Evolutionary conservation across 805 yeast genomes (phyloP), one percentile per base, ranked within the genome.

Genomic region (Wickerhamiella spandovensis): DNA sequence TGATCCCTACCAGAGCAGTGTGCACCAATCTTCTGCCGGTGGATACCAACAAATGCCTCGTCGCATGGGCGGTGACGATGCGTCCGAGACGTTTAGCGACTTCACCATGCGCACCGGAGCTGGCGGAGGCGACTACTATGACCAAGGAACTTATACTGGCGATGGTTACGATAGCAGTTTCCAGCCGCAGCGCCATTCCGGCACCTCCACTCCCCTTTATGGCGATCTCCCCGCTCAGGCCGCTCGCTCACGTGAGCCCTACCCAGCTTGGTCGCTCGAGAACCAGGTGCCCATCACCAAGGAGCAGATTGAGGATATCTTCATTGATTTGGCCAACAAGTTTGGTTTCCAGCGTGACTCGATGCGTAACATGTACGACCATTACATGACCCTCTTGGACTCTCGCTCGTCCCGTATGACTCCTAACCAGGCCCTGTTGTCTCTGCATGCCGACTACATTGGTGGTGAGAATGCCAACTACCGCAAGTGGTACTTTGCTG

Each of bases 251-350:
- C 79, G 88, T 44, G 92, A 92, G 67, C 99, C 98, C 32, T 92
- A 90, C 67, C 98, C 99, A 43, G 97, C 98, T 48, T 92, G 98
- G 98, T 85, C 96, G 23, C 95, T 95, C 45, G 97, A 92, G 68
- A 89, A 72, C 51, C 74, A 81, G 64, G 84, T 82, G 21, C 95
- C 96, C 8, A 75, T 92, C 44, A 73, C 84, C 47, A 75, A 77
- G 55, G 74, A 70, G 38, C 82, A 78, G 55, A 82, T 89, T n/a
- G 67, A 67, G 51, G 70, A 64, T 4, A 76, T 84, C 8, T 84
- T 89, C 61, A 64, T 67, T 22, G 75, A 75, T 24, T 63, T 89
- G 46, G 71, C 77, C n/a, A 59, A 63, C 43, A 71, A 75, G 51
- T 86, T 89, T 69, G 96, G 96, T 0, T 89, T 89, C 68, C 97